Evolutionary conservation across 495 filamentous ascomycete species (phyloP).

Genomic region (Hypoxylon crocopeplum): DNA sequence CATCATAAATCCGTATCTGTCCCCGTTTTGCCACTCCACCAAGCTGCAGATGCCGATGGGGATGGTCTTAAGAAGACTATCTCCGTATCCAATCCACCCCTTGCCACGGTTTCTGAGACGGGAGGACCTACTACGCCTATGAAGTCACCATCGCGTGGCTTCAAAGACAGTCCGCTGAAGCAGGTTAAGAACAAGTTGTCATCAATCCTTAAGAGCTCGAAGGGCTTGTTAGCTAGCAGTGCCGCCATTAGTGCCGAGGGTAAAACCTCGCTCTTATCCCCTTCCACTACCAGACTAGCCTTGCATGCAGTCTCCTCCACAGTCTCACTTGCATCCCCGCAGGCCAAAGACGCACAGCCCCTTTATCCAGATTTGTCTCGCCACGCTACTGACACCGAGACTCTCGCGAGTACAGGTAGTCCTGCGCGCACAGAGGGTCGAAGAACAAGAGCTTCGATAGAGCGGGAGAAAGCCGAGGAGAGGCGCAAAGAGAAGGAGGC

Average conservation of each 20-base stretch:
- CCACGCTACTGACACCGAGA: constrained; percentile 39
- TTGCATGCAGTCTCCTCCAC: constrained; percentile 45
- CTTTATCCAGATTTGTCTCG: constrained; percentile 55
- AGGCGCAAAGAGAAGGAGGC: constrained; percentile 68
- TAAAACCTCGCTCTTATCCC: constrained; percentile 62
- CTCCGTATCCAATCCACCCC: constrained; percentile 66
- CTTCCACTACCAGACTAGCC: constrained; percentile 47
- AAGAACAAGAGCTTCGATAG: constrained; percentile 75
- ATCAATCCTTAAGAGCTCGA: constrained; percentile 85
- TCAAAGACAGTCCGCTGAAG: constrained; percentile 79
- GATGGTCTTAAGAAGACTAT: constrained; percentile 64
- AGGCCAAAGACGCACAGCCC: constrained; percentile 39
- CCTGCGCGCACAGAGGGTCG: constrained; percentile 57
- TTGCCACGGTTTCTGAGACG: constrained; percentile 48
- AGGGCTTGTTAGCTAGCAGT: constrained; percentile 80
- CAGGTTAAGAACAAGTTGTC: constrained; percentile 88
- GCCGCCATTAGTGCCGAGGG: constrained; percentile 79
- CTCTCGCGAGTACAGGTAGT: constrained; percentile 44
- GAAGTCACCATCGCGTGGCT: constrained; percentile 71
- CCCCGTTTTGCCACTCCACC: constrained; percentile 52
- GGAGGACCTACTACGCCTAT: constrained; percentile 67
- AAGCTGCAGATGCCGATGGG: constrained; percentile 42
- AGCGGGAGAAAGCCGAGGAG: constrained; percentile 69
- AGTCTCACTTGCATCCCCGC: constrained; percentile 46
- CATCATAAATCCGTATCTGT: constrained; percentile 65